phyloP scores from a whole-genome alignment of 495 filamentous ascomycete species.

The Hypoxylon fuscum region DNA sequence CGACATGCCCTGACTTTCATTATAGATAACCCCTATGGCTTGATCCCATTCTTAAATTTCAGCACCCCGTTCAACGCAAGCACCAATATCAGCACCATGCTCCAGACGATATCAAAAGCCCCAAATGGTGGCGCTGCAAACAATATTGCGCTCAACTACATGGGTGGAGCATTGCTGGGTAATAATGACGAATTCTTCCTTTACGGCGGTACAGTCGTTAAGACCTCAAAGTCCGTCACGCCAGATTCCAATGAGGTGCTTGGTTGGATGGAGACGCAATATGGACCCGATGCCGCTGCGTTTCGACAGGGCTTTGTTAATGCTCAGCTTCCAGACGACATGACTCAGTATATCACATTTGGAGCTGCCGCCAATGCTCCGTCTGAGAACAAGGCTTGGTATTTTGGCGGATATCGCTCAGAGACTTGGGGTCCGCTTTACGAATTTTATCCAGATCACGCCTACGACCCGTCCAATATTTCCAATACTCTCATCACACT shows the following conservation, averaged over 20 bases:
- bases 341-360: constrained; percentile 71
- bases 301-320: constrained; percentile 56
- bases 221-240: constrained; percentile 25
- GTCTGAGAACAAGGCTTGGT: constrained; percentile 77
- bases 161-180: constrained; percentile 71
- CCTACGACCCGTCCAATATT: constrained; percentile 43
- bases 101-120: constrained; percentile 56
- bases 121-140: constrained; percentile 54
- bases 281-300: constrained; percentile 47
- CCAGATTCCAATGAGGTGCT: constrained; percentile 53
- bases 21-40: constrained; percentile 55
- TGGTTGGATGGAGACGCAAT: constrained; percentile 62
- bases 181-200: constrained; percentile 69
- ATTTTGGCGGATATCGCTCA: constrained; percentile 71
- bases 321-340: constrained; percentile 46
- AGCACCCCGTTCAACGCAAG: constrained; percentile 64
- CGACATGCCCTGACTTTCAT: constrained; percentile 19
- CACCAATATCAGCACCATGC: constrained; percentile 61
- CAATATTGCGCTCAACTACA: constrained; percentile 67
- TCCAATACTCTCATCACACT: constrained; percentile 67
- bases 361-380: constrained; percentile 71
- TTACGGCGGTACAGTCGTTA: constrained; percentile 56
- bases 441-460: constrained; percentile 37
- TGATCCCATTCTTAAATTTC: constrained; percentile 66
- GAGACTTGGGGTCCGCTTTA: constrained; percentile 58